Percentiles rank a stretch among this genome's conserved stretches.
Conservation (phyloP, 495 filamentous ascomycete genomes). For the Penicillium psychrofluorescens region DNA sequence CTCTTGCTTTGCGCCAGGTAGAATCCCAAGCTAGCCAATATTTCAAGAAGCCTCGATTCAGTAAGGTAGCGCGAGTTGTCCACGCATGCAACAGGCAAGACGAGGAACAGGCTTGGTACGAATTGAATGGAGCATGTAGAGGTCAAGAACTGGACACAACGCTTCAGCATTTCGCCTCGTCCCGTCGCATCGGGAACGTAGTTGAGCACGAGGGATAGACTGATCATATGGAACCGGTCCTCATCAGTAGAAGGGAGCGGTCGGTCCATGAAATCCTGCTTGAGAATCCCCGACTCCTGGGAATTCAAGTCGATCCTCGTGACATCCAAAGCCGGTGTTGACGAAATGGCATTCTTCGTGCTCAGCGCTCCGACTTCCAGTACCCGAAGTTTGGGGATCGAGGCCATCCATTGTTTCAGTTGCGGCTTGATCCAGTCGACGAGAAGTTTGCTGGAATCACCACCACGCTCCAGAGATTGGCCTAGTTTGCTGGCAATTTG, state of each 20-base stretch:
- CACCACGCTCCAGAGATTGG: conserved; percentile 75
- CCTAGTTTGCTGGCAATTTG: conserved; percentile 85
- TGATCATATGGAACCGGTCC: conserved; percentile 80
- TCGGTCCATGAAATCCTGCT: conserved; percentile 92
- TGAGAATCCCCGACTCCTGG: conserved; percentile 66
- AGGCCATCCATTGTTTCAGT: conserved; percentile 17
- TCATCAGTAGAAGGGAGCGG: conserved; percentile 55
- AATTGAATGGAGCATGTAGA: conserved; percentile 17
- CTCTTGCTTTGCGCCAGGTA: conserved; percentile 55
- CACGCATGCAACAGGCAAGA: conserved; percentile 83
- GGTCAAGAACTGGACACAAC: conserved; percentile 49
- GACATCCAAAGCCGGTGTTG: conserved; percentile 60
- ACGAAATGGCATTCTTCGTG: conserved; percentile 75
- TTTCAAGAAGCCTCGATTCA: conserved; percentile 57
- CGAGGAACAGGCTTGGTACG: conserved; percentile 79
- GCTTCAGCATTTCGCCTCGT: conserved; percentile 81
- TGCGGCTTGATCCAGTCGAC: conserved; percentile 72
- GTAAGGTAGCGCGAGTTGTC: conserved; percentile 88
- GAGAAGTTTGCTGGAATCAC: conserved; percentile 80
- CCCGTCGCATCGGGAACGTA: conserved; percentile 72
- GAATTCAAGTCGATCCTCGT: conserved; percentile 87
- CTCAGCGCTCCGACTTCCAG: conserved; percentile 90
- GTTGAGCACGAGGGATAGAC: conserved; percentile 91
- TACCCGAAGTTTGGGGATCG: conserved; percentile 44
- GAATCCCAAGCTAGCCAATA: conserved; percentile 77